Evolutionary conservation across 352 stramenopile genomes (phyloP), one percentile per base, ranked within the genome.

Genomic region (Thraustochytrium striatum): DNA sequence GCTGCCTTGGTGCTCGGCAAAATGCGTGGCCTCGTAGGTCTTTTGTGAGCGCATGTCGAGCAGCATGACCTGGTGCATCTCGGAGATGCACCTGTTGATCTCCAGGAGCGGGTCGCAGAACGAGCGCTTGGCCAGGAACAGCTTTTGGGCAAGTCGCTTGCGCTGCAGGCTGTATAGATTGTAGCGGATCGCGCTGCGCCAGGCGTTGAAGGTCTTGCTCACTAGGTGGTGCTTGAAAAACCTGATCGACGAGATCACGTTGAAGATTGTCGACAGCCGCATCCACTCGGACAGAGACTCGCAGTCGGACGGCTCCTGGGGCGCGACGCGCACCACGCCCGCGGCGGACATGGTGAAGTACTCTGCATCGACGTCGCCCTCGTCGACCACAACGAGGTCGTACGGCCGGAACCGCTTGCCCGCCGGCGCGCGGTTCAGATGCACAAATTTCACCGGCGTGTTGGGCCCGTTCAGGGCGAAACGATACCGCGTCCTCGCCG

Each of bases 191-290:
- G 93, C 94, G n/a, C 88, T 86, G 19, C 85, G 82, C 93, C 93
- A 98, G 13, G 89, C 69, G 0, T 85, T 88, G 68, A 97, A 96
- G 5, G 86, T 85, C 78, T 98, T 98, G 61, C 88, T 88, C n/a
- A 94, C 88, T 7, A 97, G 83, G 73, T 96, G 98, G 69, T 95
- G 85, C 84, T 94, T 96, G 85, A 96, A 98, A 79, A 96, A 98
- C 0, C 88, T 87, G 16, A 97, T 90, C 32, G 88, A 94, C 39
- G 89, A 92, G n/a, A 98, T 87, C 33, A 98, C 91, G 72, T 97
- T 97, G 62, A 97, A 98, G 61, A 96, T 89, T 25, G 91, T 97
- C 0, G 88, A 93, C 79, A 97, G 89, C 2, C 92, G 88, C 90
- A 97, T 97, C 93, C 93, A 98, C 78, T 97, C 92, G 2, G 90